Conservation (phyloP, 164 flowering plant species). For the Nymphaea thermarum region DNA sequence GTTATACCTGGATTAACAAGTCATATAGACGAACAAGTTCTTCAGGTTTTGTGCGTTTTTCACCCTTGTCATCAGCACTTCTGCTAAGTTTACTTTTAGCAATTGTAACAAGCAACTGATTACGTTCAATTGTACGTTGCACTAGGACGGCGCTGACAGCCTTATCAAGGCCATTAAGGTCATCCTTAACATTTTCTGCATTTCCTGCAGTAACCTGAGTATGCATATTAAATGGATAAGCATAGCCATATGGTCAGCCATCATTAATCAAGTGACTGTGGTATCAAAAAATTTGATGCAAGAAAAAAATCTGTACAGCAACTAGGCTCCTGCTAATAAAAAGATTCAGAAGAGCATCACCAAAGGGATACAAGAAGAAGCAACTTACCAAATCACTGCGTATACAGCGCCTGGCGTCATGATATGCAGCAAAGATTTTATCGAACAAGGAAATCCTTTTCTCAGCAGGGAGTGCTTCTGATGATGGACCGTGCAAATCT, state of each 20-base stretch:
- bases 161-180: conserved; percentile 89
- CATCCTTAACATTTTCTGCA: conserved; percentile 84
- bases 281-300: background rate
- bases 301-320: background rate
- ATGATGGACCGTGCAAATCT: conserved; percentile 48
- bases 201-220: conserved; percentile 76
- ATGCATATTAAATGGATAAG: conserved; percentile 2
- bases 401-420: conserved; percentile 85
- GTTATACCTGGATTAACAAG: conserved; percentile 72
- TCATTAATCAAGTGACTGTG: no score
- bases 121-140: conserved; percentile 82
- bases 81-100: conserved; percentile 61
- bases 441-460: conserved; percentile 68
- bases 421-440: conserved; percentile 84
- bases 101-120: conserved; percentile 64
- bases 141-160: conserved; percentile 87
- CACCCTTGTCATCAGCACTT: conserved; percentile 63
- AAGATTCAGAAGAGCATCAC: background rate
- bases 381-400: conserved; percentile 79
- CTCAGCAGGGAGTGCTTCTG: conserved; percentile 71
- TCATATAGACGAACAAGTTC: conserved; percentile 95
- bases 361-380: background rate
- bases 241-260: background rate
- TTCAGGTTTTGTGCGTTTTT: conserved; percentile 82
- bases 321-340: background rate